Conservation (phyloP, 176 grass and related monocot species). For the Carex parvula region DNA sequence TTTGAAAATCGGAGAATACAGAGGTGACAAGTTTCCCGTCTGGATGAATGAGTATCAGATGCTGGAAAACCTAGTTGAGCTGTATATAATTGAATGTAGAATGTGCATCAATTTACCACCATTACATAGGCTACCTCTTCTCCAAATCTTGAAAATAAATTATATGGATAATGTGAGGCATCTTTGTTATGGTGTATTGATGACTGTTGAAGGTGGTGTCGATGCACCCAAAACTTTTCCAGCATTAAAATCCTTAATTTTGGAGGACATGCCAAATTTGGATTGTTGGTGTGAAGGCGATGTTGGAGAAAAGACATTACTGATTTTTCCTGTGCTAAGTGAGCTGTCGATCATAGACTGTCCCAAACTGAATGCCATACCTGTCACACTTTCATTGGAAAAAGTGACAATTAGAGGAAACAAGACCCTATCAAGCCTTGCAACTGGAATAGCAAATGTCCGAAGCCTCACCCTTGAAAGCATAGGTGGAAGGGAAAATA, state of each 20-base stretch:
- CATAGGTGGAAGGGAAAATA: not conserved
- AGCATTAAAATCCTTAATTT: too few species aligned
- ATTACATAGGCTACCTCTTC: not conserved
- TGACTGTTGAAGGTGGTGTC: not conserved
- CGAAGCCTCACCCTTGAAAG: not conserved
- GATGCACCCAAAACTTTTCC: not conserved
- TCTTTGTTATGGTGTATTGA: not conserved
- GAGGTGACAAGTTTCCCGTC: too few species aligned
- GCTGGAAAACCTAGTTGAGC: too few species aligned
- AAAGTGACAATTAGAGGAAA: not conserved
- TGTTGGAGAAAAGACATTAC: too few species aligned
- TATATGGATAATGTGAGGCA: not conserved
- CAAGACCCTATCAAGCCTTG: not conserved
- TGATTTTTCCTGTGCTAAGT: slow-evolving; percentile 14
- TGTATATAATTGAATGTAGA: too few species aligned
- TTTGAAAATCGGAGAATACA: too few species aligned
- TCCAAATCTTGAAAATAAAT: not conserved
- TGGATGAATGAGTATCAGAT: not conserved
- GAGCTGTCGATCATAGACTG: not conserved
- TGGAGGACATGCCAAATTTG: too few species aligned
- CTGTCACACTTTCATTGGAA: slow-evolving; percentile 1
- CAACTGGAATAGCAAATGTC: not conserved
- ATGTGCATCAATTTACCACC: too few species aligned
- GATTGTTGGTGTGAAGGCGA: too few species aligned
- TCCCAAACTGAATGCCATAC: slow-evolving; percentile 18